phyloP scores from a whole-genome alignment of 164 flowering plant genomes.

The Piper longum region DNA sequence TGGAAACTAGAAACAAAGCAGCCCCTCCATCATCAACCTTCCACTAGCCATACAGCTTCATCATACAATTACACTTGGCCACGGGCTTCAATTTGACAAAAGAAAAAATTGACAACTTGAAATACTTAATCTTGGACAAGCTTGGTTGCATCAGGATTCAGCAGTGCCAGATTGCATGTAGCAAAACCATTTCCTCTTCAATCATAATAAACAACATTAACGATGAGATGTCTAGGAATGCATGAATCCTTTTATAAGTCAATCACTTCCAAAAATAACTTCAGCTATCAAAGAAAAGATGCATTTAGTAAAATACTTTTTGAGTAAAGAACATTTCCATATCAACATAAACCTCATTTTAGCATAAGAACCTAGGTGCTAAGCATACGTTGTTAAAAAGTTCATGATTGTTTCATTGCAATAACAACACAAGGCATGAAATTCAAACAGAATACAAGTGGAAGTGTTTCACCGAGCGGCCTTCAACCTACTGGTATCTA shows the following conservation, averaged over 20 bases:
- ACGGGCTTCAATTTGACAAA: not conserved
- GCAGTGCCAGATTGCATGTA: slow-evolving; percentile 45
- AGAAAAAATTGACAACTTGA: not conserved
- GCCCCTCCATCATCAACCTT: not conserved
- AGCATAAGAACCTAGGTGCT: not conserved
- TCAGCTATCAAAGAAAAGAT: no score
- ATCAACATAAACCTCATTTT: not conserved
- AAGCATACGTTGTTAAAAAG: no score
- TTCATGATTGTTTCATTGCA: not conserved
- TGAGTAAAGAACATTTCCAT: not conserved
- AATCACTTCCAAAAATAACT: not conserved
- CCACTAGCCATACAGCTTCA: not conserved
- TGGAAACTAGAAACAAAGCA: no score
- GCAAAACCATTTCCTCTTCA: slow-evolving; percentile 89
- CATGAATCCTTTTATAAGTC: not conserved
- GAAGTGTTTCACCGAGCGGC: not conserved
- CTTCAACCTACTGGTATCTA: not conserved
- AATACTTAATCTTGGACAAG: not conserved
- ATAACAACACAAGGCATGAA: not conserved
- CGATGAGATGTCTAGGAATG: not conserved
- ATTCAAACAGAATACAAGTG: not conserved
- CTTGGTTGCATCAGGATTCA: slow-evolving; percentile 28
- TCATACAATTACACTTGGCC: slow-evolving; percentile 1
- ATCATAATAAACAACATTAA: slow-evolving; percentile 1
- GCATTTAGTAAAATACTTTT: no score